A percentile compares a stretch with the other conserved stretches of the same genome.
These are phyloP conservation scores for Cladosporium sp. DNA, from an alignment of 2,329 filamentous ascomycete species.

Conservation along the genomic window DNA sequence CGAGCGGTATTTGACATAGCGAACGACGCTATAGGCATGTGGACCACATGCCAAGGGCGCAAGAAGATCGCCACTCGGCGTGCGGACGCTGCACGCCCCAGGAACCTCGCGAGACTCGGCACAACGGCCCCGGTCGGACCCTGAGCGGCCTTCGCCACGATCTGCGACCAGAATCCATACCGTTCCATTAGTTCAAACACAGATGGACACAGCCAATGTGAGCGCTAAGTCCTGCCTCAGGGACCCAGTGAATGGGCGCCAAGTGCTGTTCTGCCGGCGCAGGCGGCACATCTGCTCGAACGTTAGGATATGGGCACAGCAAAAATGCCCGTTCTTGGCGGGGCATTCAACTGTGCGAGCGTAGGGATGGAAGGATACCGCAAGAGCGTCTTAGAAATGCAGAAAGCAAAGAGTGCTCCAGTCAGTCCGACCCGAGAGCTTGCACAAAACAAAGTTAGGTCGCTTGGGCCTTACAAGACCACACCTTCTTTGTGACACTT, in stretches of 20 bases:
- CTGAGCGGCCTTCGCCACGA: constrained; percentile 1
- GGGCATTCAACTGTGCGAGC: not conserved
- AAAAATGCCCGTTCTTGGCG: constrained; percentile 8
- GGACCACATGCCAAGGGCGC: constrained; percentile 1
- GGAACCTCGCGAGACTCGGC: not conserved
- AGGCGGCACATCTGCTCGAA: constrained; percentile 3
- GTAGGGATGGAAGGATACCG: constrained; percentile 1
- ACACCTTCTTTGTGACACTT: not conserved
- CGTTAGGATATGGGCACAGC: constrained; percentile 1
- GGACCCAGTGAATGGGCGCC: constrained; percentile 4
- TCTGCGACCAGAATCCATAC: constrained; percentile 8
- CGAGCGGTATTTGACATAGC: not conserved
- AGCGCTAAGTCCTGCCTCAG: not conserved
- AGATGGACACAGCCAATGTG: constrained; percentile 8
- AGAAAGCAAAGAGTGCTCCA: not conserved
- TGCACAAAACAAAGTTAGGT: constrained; percentile 10
- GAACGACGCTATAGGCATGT: not conserved
- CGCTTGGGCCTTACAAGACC: constrained; percentile 1
- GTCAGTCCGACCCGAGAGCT: constrained; percentile 3
- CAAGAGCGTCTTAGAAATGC: constrained; percentile 8
- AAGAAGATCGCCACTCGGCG: not conserved
- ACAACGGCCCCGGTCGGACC: not conserved
- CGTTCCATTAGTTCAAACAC: not conserved
- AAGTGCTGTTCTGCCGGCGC: not conserved
- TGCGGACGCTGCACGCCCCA: not conserved